A percentile compares a stretch with the other conserved stretches of the same genome.
phyloP scores from a whole-genome alignment of 78 protist genomes.

The Dictyostelium citrinum region DNA sequence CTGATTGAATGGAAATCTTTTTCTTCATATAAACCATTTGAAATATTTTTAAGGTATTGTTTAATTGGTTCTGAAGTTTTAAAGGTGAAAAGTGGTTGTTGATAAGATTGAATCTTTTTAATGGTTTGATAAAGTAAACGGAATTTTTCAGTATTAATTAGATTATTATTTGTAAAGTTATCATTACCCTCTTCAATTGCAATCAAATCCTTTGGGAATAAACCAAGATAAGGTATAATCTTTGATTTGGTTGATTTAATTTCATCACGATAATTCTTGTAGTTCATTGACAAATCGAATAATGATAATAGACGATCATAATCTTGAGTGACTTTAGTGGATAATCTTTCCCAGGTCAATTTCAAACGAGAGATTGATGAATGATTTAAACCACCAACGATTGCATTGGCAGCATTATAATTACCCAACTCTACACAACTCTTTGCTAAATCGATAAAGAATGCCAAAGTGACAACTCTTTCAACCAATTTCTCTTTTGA shows the following conservation, averaged over 20 bases:
- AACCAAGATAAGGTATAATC: constrained; percentile 36
- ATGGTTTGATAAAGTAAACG: constrained; percentile 45
- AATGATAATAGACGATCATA: constrained; percentile 11
- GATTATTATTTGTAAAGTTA: background rate
- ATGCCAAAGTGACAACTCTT: background rate
- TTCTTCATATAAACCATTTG: constrained; percentile 27
- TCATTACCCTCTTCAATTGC: constrained; percentile 77
- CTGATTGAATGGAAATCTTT: constrained; percentile 30
- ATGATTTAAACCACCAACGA: constrained; percentile 38
- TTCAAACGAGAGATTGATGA: constrained; percentile 25
- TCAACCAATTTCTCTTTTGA: constrained; percentile 36
- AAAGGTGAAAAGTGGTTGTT: constrained; percentile 40
- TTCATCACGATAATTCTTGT: constrained; percentile 60
- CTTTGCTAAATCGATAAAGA: constrained; percentile 66
- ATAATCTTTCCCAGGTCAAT: constrained; percentile 59
- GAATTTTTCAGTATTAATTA: constrained; percentile 68
- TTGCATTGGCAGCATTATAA: constrained; percentile 32
- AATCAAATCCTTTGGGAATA: constrained; percentile 57
- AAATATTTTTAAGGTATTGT: background rate
- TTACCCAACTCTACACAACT: constrained; percentile 66
- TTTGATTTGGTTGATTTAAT: constrained; percentile 5
- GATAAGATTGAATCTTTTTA: constrained; percentile 43
- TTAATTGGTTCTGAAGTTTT: constrained; percentile 39
- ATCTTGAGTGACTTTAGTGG: constrained; percentile 21
- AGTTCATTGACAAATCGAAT: constrained; percentile 53